Percentiles rank a stretch among this genome's conserved stretches.
phyloP scores from a whole-genome alignment of 495 filamentous ascomycete genomes.

The Mycothermus thermophilus region DNA sequence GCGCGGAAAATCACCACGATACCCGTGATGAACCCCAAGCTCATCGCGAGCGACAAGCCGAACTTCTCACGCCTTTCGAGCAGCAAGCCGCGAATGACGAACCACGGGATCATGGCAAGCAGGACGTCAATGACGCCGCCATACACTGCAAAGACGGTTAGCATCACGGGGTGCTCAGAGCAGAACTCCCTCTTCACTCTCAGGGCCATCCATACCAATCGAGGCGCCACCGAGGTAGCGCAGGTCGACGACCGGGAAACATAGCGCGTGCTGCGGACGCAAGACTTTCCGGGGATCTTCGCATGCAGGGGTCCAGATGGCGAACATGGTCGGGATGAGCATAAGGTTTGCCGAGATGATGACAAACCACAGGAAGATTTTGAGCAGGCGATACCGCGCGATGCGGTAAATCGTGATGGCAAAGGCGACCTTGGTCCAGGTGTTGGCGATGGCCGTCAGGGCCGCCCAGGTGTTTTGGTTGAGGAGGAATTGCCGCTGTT shows the following conservation, averaged over 20 bases:
- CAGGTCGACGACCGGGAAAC: slow-evolving; percentile 1
- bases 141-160: too few species aligned
- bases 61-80: slow-evolving; percentile 21
- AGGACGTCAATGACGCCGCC: slow-evolving; percentile 21
- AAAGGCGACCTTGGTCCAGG: slow-evolving; percentile 13
- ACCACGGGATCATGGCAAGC: slow-evolving; percentile 21
- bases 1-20: slow-evolving; percentile 11
- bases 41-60: slow-evolving; percentile 22
- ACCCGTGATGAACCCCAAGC: slow-evolving; percentile 16
- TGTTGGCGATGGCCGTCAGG: slow-evolving; percentile 9
- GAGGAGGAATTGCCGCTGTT: slow-evolving; percentile 6
- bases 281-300: slow-evolving; percentile 5
- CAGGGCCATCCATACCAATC: slow-evolving; percentile 4
- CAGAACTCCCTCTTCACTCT: too few species aligned
- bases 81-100: slow-evolving; percentile 19
- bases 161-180: too few species aligned
- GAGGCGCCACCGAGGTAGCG: slow-evolving; percentile 9
- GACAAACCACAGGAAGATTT: slow-evolving; percentile 8
- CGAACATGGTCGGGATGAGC: slow-evolving; percentile 8
- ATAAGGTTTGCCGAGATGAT: slow-evolving; percentile 10
- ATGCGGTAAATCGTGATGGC: slow-evolving; percentile 10
- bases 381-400: slow-evolving; percentile 1
- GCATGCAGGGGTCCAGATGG: slow-evolving; percentile 12
- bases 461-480: slow-evolving; percentile 8
- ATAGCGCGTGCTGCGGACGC: slow-evolving; percentile 4